phyloP scores from a whole-genome alignment of 352 stramenopile species.

The Phytophthora cryptogea region DNA sequence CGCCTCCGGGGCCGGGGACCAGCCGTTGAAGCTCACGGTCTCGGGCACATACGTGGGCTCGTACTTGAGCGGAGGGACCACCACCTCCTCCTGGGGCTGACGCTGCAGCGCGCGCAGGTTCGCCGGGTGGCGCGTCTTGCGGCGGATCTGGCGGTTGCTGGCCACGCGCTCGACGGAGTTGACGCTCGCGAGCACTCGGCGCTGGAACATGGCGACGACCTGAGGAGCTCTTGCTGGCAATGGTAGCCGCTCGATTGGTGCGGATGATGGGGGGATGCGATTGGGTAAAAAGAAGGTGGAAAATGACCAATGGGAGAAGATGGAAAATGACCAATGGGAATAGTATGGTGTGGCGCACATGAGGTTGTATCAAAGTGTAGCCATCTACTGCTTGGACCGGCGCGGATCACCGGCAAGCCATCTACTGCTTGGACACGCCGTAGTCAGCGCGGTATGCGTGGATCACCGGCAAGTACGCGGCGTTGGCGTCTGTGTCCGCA shows the following conservation, averaged over 20 bases:
- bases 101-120: slow-evolving; percentile 71
- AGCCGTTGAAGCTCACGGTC: slow-evolving; percentile 90
- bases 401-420: slow-evolving; percentile 64
- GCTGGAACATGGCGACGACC: slow-evolving; percentile 56
- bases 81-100: slow-evolving; percentile 52
- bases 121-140: slow-evolving; percentile 78
- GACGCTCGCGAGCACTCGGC: slow-evolving; percentile 55
- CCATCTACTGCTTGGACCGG: slow-evolving; percentile 43
- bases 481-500: slow-evolving; percentile 50
- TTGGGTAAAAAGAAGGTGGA: slow-evolving; percentile 1
- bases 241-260: slow-evolving; percentile 37
- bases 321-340: neutral
- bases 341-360: neutral
- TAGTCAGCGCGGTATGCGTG: slow-evolving; percentile 78
- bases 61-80: slow-evolving; percentile 81
- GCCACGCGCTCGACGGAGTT: slow-evolving; percentile 66
- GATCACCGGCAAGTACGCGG: slow-evolving; percentile 70
- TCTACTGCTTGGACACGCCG: slow-evolving; percentile 54
- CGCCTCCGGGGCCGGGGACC: slow-evolving; percentile 72
- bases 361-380: neutral
- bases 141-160: slow-evolving; percentile 87
- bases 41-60: slow-evolving; percentile 79
- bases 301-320: neutral
- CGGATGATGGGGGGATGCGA: neutral
- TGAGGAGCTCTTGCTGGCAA: slow-evolving; percentile 23